Percentiles rank a stretch among this genome's conserved stretches.
Evolutionary conservation across 495 filamentous ascomycete species (phyloP).

Genomic region (Annulohypoxylon maeteangense): DNA sequence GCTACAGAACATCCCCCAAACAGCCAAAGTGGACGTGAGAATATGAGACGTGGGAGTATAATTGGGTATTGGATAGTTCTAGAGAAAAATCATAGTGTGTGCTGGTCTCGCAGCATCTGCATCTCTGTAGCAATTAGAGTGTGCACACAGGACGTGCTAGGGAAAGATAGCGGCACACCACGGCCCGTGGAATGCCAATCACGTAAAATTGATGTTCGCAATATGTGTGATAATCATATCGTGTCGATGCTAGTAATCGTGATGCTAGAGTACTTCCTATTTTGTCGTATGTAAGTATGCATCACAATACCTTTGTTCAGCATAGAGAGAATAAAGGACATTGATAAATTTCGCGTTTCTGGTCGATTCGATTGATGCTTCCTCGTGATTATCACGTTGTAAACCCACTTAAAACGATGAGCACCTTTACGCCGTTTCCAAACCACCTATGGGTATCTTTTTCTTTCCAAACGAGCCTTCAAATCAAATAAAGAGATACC

Average conservation of each 20-base stretch:
- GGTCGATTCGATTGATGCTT: too few species aligned
- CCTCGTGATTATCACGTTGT: not conserved
- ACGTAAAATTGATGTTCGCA: not conserved
- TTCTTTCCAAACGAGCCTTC: not conserved
- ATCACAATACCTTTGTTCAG: too few species aligned
- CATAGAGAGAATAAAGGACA: too few species aligned
- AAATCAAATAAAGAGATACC: not conserved
- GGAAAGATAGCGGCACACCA: not conserved
- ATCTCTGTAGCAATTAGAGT: too few species aligned
- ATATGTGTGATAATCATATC: not conserved
- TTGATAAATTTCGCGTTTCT: not conserved
- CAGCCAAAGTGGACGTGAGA: not conserved
- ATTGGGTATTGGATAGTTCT: not conserved
- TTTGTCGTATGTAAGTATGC: too few species aligned
- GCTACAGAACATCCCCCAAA: not conserved
- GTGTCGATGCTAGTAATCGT: not conserved
- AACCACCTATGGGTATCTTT: conserved; percentile 32
- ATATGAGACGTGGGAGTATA: not conserved
- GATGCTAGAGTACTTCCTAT: not conserved
- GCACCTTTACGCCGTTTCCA: conserved; percentile 24
- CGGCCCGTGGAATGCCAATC: not conserved
- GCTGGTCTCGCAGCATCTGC: too few species aligned
- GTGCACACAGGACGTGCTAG: not conserved
- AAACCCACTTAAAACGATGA: not conserved
- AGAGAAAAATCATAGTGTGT: not conserved